Base-by-base conservation (phyloP, 495 filamentous ascomycete species). In the Hypomontagnella submonticulosa region DNA sequence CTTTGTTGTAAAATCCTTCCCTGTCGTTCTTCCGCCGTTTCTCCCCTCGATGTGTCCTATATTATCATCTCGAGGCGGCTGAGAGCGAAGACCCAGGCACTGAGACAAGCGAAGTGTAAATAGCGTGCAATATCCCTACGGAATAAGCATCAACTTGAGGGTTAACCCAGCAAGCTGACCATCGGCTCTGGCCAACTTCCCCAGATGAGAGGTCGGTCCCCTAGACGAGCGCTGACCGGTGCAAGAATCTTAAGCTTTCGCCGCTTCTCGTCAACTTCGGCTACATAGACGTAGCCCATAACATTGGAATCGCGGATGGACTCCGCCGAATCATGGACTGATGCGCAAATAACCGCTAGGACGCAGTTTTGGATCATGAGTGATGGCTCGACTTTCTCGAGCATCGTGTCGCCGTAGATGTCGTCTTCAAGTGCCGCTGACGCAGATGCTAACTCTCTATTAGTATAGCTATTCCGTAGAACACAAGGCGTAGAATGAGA, bases 281-380 rank as follows among this genome's bases (percentile, higher is more conserved):
- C 85, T 32, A 99, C 88, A 71, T 96, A 97, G 36, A 97, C 84
- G 75, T 96, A 98, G 4, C 95, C 95, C 82, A 96, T 89, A 15
- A 97, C 87, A 38, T 89, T 92, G 0, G 93, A 88, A 65, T 95
- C 90, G 10, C 90, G 87, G 42, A 99, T 88, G 4, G 86, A 83
- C 36, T 92, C 86, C 6, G 88, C 81, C 3, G 82, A 79, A 50
- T 93, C 91, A 3, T 81, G 85, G 1, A 85, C 71, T 1, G 88
- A 79, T 1, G 88, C 90, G 48, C 91, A 86, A 61, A 93, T 89
- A 56, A 99, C 85, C 1, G 93, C 92, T 1, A 97, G 82, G 1
- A 97, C 82, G 59, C 88, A 88, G 67, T 88, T 81, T 46, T 83
- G 82, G 73, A 94, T 84, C 62, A 82, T 66, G 3, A 81, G 68